Evolutionary conservation across 2,329 filamentous ascomycete species (phyloP), one percentile per base, ranked within the genome.

Genomic region (Penicillium sp.): DNA sequence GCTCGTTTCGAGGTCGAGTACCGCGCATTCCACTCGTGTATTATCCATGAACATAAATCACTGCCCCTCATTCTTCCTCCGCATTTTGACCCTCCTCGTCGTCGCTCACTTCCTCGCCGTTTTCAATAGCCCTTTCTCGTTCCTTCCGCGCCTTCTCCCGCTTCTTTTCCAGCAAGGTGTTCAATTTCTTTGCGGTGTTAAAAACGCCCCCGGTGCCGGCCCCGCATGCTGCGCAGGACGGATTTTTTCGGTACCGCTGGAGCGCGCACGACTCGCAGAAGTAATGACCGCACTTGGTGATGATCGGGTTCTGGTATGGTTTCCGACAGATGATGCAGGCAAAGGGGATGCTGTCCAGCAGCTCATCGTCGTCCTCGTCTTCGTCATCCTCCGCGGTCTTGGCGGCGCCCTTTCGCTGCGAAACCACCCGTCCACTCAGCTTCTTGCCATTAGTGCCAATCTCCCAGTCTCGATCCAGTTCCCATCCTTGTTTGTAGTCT

Each of bases 401-500:
- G 33, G 74, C 64, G 11, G 71, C 66, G 12, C 70, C 69, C 18
- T 66, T 58, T 55, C 67, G 50, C 58, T 73, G 75, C 9, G 76
- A 74, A 3, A 80, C 71, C 2, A 75, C 69, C 26, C 70, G 73
- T 9, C 76, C 77, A 5, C 60, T 61, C 5, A 74, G 38, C 27
- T 66, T 66, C 49, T 69, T 74, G 52, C 76, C 77, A 59, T 81
- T 90, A 5, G 83, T 87, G 2, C 84, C 82, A 33, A 81, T 85
- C 65, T 98, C 93, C 93, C 93, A 98, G 42, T 97, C 91, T 45
- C 80, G 79, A 67, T 98, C 93, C 4, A 98, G 77, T 66, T 97
- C 89, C 93, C 93, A 98, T 3, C 93, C 93, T 65, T 90, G 86
- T 59, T 91, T 89, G 60, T 83, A 83, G 60, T 82, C 79, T 57